Evolutionary conservation across 2,329 filamentous ascomycete genomes (phyloP), one percentile per base, ranked within the genome.

Genomic region (Verticillium dahliae): DNA sequence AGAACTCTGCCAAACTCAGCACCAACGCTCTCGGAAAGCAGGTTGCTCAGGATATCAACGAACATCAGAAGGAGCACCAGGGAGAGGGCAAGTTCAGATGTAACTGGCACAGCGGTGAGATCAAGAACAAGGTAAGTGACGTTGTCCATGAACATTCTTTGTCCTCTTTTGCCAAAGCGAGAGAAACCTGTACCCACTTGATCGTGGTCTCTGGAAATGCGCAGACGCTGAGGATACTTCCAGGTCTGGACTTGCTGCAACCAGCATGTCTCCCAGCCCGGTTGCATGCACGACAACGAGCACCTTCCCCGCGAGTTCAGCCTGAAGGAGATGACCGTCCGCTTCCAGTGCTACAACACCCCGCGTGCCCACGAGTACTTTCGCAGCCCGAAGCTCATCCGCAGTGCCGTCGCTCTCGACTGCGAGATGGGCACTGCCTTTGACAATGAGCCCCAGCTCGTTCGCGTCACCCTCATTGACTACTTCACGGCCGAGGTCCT

Each of bases 351-450:
- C 34, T 59, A 62, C 33, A 18, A 22, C n/a, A 65, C 63, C 37
- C 58, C 63, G 1, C 15, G 34, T 4, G 34, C 34, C 2, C n/a
- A 41, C 31, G 68, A 55, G 63, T 50, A 37, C 35, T 37, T 9
- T 9, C 35, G 35, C 13, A 13, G 3, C 31, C 38, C 6, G 54
- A 62, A 45, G 55, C 57, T 41, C 50, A 34, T 56, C 18, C 59
- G 60, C 62, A 61, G 15, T 33, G 73, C 68, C 2, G 76, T 85
- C 3, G 80, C 77, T 0, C 70, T 86, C 3, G 82, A 85, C 63
- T 85, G 83, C 64, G 82, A 85, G 65, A 85, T 85, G 81, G 82
- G 82, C 15, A 76, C 73, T 0, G 71, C 78, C 1, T 65, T 66
- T 9, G 71, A 70, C 5, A 76, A 78, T 6, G 80, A 85, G 10